Evolutionary conservation across 805 yeast species (phyloP), one percentile per base, ranked within the genome.

Genomic region (Maudiozyma bulderi): DNA sequence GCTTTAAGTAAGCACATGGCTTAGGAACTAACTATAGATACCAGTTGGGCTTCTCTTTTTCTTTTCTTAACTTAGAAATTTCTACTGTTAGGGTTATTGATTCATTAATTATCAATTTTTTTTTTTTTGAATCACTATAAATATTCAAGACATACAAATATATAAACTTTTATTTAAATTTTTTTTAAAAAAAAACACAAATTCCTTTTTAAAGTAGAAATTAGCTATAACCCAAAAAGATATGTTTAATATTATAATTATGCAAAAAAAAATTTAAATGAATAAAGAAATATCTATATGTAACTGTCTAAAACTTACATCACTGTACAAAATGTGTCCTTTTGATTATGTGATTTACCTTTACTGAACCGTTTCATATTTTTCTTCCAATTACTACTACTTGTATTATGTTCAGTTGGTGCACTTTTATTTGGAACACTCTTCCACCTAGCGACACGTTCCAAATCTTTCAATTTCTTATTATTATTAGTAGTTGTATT

Each of bases 371-470:
- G 53, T 26, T 54, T 57, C 47, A 61, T 54, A 33, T 56, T 57
- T 20, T 47, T 48, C 47, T 54, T 61, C 58, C 62, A 56, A 41
- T 51, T 57, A 33, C 54, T 52, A 28, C 48, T 38, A 33, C 57
- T 59, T 35, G n/a, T 42, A 31, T 38, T 40, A 15, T 20, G 32
- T 43, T 35, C 7, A 20, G 52, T 47, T 35, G 51, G 57, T 15
- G 51, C 44, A 30, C 51, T 51, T 43, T 59, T 57, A 33, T 54
- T 47, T 1, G 69, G 67, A 2, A 57, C 51, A 50, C 66, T 62
- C 48, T 58, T 57, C 38, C 65, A 55, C 50, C 67, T 60, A 50
- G 62, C 67, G 8, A 64, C 62, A 1, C 53, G 43, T 31, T 54
- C 52, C 44, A 55, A 44, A 14, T 20, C 44, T 15, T 44, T 37